Evolutionary conservation across 139 green algal species (phyloP).

Genomic region (Edaphochlamys debaryana): DNA sequence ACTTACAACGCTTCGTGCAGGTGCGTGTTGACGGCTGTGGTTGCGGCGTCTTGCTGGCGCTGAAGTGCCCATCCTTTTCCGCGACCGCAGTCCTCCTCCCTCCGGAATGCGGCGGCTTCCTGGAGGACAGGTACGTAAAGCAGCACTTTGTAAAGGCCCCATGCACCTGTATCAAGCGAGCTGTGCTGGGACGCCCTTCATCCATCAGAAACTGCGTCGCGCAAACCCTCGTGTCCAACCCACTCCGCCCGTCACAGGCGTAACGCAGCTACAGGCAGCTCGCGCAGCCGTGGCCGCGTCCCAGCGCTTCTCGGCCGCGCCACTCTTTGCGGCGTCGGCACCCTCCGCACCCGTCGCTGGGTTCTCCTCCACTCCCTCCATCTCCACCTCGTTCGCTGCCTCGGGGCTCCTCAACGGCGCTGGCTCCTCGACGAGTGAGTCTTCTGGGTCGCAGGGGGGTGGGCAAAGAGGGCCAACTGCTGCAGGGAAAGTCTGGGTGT

Average conservation of each 20-base stretch:
- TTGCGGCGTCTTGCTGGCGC: background rate
- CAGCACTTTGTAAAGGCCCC: background rate
- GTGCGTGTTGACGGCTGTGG: background rate
- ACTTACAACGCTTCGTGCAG: conserved; percentile 19
- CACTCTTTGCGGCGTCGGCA: background rate
- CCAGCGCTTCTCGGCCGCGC: background rate
- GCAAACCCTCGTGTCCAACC: background rate
- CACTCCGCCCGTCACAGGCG: background rate
- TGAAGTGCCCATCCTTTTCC: too few relatives aligned
- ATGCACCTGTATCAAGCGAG: too few relatives aligned
- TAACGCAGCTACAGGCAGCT: conserved; percentile 14
- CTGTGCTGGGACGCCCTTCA: too few relatives aligned
- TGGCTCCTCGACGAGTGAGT: background rate
- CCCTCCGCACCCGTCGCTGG: background rate
- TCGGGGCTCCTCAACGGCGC: background rate
- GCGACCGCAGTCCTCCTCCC: conserved; percentile 2
- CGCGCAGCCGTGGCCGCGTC: conserved; percentile 17
- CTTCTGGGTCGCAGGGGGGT: background rate
- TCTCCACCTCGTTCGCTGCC: conserved; percentile 17
- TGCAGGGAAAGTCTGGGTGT: too few relatives aligned
- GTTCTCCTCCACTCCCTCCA: conserved; percentile 10
- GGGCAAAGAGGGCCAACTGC: too few relatives aligned
- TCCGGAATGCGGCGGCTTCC: conserved; percentile 23
- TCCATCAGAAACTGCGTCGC: too few relatives aligned
- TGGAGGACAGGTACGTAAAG: conserved; percentile 19